phyloP scores from a whole-genome alignment of 176 grass and related monocot species.

The Saccharum spontaneum region DNA sequence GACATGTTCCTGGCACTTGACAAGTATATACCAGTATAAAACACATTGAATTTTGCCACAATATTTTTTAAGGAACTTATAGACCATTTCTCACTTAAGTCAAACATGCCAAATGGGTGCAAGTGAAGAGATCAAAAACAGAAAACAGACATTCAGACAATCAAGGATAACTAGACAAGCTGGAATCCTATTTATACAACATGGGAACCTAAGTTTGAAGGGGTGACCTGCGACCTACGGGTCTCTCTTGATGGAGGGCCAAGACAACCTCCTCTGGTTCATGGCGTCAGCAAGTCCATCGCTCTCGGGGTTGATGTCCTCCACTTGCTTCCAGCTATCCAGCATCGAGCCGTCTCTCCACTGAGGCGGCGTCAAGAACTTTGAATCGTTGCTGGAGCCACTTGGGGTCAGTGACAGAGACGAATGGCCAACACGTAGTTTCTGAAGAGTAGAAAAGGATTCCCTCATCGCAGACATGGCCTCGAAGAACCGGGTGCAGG shows the following conservation, averaged over 20 bases:
- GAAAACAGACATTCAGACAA: background rate
- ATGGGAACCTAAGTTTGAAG: background rate
- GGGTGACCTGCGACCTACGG: conserved; percentile 30
- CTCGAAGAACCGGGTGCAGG: conserved; percentile 96
- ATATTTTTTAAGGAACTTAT: background rate
- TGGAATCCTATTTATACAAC: conserved; percentile 16
- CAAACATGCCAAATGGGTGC: background rate
- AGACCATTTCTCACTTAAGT: conserved; percentile 10
- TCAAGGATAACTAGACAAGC: background rate
- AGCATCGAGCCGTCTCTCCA: conserved; percentile 49
- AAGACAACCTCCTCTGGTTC: conserved; percentile 77
- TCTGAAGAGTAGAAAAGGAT: conserved; percentile 88
- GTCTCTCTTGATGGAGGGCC: conserved; percentile 66
- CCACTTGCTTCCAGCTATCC: conserved; percentile 54
- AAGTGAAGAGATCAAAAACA: background rate
- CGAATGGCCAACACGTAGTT: conserved; percentile 59
- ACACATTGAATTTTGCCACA: background rate
- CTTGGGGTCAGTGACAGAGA: conserved; percentile 49
- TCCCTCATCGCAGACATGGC: conserved; percentile 99
- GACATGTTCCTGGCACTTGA: background rate
- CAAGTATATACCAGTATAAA: background rate
- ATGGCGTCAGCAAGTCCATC: conserved; percentile 39
- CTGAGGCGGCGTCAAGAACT: conserved; percentile 61
- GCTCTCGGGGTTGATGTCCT: conserved; percentile 30
- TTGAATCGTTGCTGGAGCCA: conserved; percentile 45